Base-by-base conservation (phyloP, 192 early-diverging fungal genomes). In the Anaeromyces robustus region DNA sequence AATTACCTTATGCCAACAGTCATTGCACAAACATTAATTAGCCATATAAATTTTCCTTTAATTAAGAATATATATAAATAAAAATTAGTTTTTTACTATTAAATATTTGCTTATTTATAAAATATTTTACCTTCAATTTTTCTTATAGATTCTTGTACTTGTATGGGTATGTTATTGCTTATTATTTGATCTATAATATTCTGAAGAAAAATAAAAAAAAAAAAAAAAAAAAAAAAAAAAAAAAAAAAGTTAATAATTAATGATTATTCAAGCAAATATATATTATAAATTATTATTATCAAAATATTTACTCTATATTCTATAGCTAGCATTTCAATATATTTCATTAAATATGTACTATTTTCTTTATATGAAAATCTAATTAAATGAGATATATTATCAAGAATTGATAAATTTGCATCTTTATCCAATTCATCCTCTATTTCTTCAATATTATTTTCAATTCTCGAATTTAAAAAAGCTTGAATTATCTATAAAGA, bases 21-120 rank as follows among this genome's bases (percentile, higher is more conserved):
- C 78, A 88, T 85, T 3, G 89, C 92, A 59, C 91, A 91, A 14
- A 92, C 89, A 77, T 96, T 95, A 16, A 95, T 89, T 31, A 95
- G 84, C 93, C 93, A 95, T 0, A 94, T 89, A 81, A 95, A 86
- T 84, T 94, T 92, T 77, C 83, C 87, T 81, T 93, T 90, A 28
- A 87, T 84, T 77, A 7, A 41, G 11, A 7, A 32, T 32, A 32
- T 32, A 7, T 7, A 32, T 7, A 32, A 32, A 32, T 7, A 32
- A 32, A 32, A 32, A n/a, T n/a, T n/a, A n/a, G n/a, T n/a, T n/a
- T n/a, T n/a, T n/a, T n/a, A n/a, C n/a, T n/a, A n/a, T n/a, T n/a
- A n/a, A n/a, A n/a, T n/a, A n/a, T n/a, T n/a, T n/a, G n/a, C n/a
- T n/a, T n/a, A n/a, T n/a, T n/a, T n/a, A n/a, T n/a, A n/a, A n/a